Evolutionary conservation across 345 rosid genomes (phyloP).

Genomic region (rapeseed (Brassica napus)): Da-Ae NC_063452.1:64946001-64946500

Average conservation of each 20-base stretch:
- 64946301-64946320: conserved; percentile 21
- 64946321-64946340: conserved; percentile 39
- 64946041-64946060: conserved; percentile 57
- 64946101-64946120: conserved; percentile 63
- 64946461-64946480: background rate
- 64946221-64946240: conserved; percentile 34
- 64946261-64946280: conserved; percentile 39
- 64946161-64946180: conserved; percentile 49
- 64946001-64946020: conserved; percentile 27
- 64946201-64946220: conserved; percentile 39
- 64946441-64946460: conserved; percentile 35
- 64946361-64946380: conserved; percentile 46
- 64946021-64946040: conserved; percentile 38
- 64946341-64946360: conserved; percentile 55
- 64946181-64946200: conserved; percentile 34
- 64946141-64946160: conserved; percentile 40
- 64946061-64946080: conserved; percentile 55
- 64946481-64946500: no score
- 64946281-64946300: conserved; percentile 39
- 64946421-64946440: conserved; percentile 51
- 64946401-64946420: conserved; percentile 72
- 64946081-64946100: conserved; percentile 48
- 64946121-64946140: conserved; percentile 46
- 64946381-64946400: conserved; percentile 51
- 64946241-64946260: conserved; percentile 36